A percentile compares a stretch with the other conserved stretches of the same genome.
phyloP scores from a whole-genome alignment of 1,284 basidiomycete genomes.

The Coriolopsis trogii region DNA sequence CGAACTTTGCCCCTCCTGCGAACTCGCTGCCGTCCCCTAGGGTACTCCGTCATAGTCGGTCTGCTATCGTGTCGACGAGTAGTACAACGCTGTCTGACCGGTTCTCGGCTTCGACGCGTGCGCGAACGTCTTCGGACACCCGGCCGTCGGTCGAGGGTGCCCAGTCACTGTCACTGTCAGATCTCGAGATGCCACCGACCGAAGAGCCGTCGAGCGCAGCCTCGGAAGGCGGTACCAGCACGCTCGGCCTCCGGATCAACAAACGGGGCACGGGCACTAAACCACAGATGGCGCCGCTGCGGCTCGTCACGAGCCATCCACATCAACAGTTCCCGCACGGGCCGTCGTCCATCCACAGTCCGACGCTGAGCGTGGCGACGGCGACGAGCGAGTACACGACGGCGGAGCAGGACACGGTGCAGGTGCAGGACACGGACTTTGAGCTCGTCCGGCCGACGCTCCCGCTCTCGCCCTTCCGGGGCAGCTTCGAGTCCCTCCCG shows the following conservation, averaged over 20 bases:
- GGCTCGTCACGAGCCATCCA: slow-evolving; percentile 13
- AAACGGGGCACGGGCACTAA: slow-evolving; percentile 11
- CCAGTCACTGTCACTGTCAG: slow-evolving; percentile 10
- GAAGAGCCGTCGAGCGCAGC: neutral
- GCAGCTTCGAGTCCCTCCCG: slow-evolving; percentile 50
- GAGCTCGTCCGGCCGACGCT: slow-evolving; percentile 69
- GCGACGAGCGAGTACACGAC: slow-evolving; percentile 34
- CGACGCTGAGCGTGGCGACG: slow-evolving; percentile 39
- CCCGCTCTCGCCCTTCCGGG: slow-evolving; percentile 44
- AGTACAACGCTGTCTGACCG: slow-evolving; percentile 18
- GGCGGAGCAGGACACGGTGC: slow-evolving; percentile 52
- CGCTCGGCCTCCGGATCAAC: slow-evolving; percentile 18
- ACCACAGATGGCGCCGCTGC: slow-evolving; percentile 17
- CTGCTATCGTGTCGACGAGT: slow-evolving; percentile 26
- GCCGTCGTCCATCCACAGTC: slow-evolving; percentile 23
- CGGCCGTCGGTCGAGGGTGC: slow-evolving; percentile 22
- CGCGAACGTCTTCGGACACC: neutral
- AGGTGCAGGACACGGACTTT: slow-evolving; percentile 80
- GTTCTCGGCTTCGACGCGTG: slow-evolving; percentile 2
- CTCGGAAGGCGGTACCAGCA: neutral
- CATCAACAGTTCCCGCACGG: slow-evolving; percentile 9
- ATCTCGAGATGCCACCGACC: slow-evolving; percentile 9
- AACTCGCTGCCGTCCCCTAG: slow-evolving; percentile 12
- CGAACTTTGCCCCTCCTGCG: slow-evolving; percentile 12
- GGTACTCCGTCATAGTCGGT: slow-evolving; percentile 31